Conservation (phyloP, 495 filamentous ascomycete genomes). For the Acidiella bohemica region DNA sequence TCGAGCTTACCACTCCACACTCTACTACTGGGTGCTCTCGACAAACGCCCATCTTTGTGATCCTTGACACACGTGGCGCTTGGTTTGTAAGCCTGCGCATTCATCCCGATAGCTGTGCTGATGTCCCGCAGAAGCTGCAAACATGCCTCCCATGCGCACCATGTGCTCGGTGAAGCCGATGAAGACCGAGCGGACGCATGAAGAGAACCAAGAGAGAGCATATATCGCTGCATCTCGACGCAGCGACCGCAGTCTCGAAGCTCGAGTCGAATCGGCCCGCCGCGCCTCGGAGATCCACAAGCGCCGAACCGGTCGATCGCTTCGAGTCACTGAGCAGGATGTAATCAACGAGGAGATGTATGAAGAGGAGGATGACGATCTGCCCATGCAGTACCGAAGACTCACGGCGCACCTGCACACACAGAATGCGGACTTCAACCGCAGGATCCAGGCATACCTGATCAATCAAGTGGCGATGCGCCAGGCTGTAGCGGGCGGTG, state of each 20-base stretch:
- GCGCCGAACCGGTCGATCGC: constrained; percentile 67
- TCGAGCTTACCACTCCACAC: too few relatives aligned
- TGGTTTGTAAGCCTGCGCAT: too few relatives aligned
- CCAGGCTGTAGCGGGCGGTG: constrained; percentile 31
- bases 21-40: too few relatives aligned
- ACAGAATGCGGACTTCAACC: constrained; percentile 41
- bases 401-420: constrained; percentile 43
- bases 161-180: constrained; percentile 34
- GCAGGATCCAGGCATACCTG: constrained; percentile 44
- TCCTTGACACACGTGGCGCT: too few relatives aligned
- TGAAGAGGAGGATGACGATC: constrained; percentile 77
- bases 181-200: constrained; percentile 60
- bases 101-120: neutral
- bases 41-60: too few relatives aligned
- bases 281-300: constrained; percentile 84
- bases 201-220: constrained; percentile 89
- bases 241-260: constrained; percentile 79
- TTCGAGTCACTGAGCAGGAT: constrained; percentile 76
- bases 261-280: constrained; percentile 75
- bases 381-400: constrained; percentile 36
- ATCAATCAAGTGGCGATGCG: constrained; percentile 46
- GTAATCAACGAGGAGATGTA: constrained; percentile 94
- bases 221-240: constrained; percentile 92
- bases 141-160: constrained; percentile 36
- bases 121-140: neutral